phyloP scores from a whole-genome alignment of 2,329 filamentous ascomycete genomes.

The Monilinia polystroma region DNA sequence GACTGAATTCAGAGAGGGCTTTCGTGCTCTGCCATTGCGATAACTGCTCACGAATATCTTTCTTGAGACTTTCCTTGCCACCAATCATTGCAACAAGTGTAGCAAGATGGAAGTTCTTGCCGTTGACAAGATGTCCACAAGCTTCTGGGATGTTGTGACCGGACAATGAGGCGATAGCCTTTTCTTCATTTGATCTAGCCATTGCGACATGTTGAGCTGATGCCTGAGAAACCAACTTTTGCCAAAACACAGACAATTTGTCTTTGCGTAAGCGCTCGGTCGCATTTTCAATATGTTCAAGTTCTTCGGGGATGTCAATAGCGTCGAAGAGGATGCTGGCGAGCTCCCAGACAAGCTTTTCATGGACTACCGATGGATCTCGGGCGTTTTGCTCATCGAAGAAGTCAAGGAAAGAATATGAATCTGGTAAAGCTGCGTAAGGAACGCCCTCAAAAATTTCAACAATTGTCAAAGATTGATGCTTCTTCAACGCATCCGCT shows the following conservation, averaged over 20 bases:
- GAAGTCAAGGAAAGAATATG: conserved; percentile 52
- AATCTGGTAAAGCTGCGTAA: conserved; percentile 50
- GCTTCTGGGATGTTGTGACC: conserved; percentile 79
- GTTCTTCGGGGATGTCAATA: conserved; percentile 47
- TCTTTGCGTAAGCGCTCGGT: conserved; percentile 53
- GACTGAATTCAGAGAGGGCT: conserved; percentile 81
- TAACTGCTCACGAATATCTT: conserved; percentile 77
- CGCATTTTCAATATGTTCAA: conserved; percentile 42
- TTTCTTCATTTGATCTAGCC: conserved; percentile 70
- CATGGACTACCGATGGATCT: conserved; percentile 54
- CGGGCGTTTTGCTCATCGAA: conserved; percentile 44
- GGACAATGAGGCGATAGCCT: conserved; percentile 76
- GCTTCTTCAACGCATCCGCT: conserved; percentile 53
- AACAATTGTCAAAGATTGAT: conserved; percentile 57
- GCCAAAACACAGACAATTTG: conserved; percentile 66
- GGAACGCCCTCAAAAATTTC: conserved; percentile 58
- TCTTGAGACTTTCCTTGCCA: conserved; percentile 64
- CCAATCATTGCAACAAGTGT: conserved; percentile 82
- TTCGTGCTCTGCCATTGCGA: conserved; percentile 81
- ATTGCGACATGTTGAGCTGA: conserved; percentile 56
- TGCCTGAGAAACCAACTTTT: conserved; percentile 61
- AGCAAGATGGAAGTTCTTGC: conserved; percentile 78
- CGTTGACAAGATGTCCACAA: conserved; percentile 73
- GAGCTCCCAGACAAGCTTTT: conserved; percentile 80
- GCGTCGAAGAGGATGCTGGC: conserved; percentile 84